These are phyloP conservation scores for Cerioporus squamosus DNA, from an alignment of 1,284 basidiomycete genomes.

Conservation along the genomic window DNA sequence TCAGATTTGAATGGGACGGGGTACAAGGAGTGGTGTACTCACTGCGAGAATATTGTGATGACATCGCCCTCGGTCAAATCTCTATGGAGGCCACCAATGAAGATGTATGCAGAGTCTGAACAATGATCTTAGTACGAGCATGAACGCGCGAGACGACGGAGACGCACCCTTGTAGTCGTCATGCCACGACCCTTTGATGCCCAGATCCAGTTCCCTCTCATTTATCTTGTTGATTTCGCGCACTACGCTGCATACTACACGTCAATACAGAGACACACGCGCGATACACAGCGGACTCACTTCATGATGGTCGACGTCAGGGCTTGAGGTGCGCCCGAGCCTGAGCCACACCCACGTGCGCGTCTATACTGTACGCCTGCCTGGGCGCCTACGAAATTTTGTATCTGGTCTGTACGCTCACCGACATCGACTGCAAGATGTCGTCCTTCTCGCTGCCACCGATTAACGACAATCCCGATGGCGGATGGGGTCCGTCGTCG, in stretches of 20 bases:
- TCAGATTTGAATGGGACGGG: not conserved
- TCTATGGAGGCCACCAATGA: constrained; percentile 83
- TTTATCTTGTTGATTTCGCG: constrained; percentile 95
- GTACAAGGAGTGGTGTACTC: constrained; percentile 37
- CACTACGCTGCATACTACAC: constrained; percentile 66
- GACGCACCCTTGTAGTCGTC: constrained; percentile 87
- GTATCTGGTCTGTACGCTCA: constrained; percentile 21
- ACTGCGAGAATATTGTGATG: constrained; percentile 98
- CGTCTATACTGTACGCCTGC: constrained; percentile 10
- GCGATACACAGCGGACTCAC: constrained; percentile 45
- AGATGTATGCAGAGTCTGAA: constrained; percentile 93
- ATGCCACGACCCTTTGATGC: constrained; percentile 86
- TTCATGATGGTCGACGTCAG: constrained; percentile 55
- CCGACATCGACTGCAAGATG: constrained; percentile 44
- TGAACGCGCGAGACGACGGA: not conserved
- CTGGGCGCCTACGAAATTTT: constrained; percentile 30
- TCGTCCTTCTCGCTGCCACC: constrained; percentile 77
- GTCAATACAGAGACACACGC: not conserved
- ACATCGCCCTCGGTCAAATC: constrained; percentile 98
- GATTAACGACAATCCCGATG: constrained; percentile 82
- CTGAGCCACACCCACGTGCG: constrained; percentile 23
- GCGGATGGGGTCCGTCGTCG: constrained; percentile 81
- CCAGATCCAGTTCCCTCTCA: constrained; percentile 88
- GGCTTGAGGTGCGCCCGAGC: not conserved
- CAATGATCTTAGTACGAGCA: constrained; percentile 4